Evolutionary conservation across 202 grass and related monocot species (phyloP).

Genomic region (Miscanthus sacchariflorus): DNA sequence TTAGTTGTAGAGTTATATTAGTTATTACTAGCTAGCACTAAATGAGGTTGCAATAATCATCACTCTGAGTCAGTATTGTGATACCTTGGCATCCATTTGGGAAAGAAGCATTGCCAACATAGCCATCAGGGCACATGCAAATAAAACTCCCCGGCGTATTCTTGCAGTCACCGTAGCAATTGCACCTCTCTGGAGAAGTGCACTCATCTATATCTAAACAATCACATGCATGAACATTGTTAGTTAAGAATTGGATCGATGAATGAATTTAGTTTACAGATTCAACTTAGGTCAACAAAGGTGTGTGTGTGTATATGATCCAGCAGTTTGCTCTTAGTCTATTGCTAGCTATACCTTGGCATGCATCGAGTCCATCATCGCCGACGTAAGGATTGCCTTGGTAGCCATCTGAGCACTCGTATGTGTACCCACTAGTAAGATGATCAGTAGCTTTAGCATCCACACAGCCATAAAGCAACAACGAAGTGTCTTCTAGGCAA

Average conservation of each 20-base stretch:
- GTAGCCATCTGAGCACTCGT: not conserved
- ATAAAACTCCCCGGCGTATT: slow-evolving; percentile 13
- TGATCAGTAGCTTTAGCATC: too few relatives aligned
- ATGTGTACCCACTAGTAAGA: not conserved
- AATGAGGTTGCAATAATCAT: too few relatives aligned
- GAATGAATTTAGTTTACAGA: too few relatives aligned
- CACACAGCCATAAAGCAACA: too few relatives aligned
- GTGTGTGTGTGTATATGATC: too few relatives aligned
- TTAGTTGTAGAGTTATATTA: too few relatives aligned
- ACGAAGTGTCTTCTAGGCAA: not conserved
- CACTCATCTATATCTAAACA: slow-evolving; percentile 36
- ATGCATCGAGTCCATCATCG: not conserved
- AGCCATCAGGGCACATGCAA: slow-evolving; percentile 21
- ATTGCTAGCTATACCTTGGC: not conserved
- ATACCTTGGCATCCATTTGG: slow-evolving; percentile 48
- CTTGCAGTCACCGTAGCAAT: slow-evolving; percentile 22
- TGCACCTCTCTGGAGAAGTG: not conserved
- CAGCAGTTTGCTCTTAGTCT: too few relatives aligned
- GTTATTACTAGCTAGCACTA: too few relatives aligned
- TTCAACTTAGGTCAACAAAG: not conserved
- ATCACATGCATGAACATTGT: not conserved
- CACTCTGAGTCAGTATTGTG: slow-evolving; percentile 17
- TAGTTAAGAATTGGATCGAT: not conserved
- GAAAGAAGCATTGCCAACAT: not conserved
- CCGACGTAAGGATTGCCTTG: slow-evolving; percentile 42